Conservation (phyloP, 2,329 filamentous ascomycete genomes). For the Sporothrix pallida region DNA sequence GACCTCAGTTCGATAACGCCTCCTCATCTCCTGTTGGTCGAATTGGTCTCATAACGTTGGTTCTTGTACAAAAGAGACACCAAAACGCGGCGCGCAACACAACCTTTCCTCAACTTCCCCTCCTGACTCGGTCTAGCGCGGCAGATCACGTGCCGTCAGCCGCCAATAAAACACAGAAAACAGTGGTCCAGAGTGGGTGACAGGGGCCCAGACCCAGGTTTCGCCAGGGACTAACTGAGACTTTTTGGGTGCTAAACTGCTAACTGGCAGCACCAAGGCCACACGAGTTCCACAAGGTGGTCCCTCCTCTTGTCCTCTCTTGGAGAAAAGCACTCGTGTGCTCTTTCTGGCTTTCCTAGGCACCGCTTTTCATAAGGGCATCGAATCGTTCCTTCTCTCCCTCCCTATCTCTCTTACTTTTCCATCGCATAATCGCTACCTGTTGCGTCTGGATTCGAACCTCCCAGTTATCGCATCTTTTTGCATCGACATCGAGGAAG, state of each 20-base stretch:
- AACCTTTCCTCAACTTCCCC: neutral
- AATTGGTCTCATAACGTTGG: neutral
- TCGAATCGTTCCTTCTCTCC: slow-evolving; percentile 6
- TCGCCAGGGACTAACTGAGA: too few relatives aligned
- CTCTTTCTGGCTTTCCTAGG: slow-evolving; percentile 16
- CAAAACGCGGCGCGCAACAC: neutral
- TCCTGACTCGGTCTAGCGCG: slow-evolving; percentile 6
- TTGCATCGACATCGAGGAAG: neutral
- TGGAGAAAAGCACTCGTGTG: slow-evolving; percentile 29
- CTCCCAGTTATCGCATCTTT: neutral
- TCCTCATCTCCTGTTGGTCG: slow-evolving; percentile 21
- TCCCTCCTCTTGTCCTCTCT: slow-evolving; percentile 24
- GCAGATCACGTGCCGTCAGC: neutral
- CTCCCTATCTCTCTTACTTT: neutral
- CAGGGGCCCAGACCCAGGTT: slow-evolving; percentile 22
- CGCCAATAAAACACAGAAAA: neutral
- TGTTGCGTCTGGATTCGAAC: neutral
- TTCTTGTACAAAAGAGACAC: neutral
- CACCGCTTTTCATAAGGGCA: neutral
- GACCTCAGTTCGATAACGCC: slow-evolving; percentile 7
- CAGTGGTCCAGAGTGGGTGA: neutral
- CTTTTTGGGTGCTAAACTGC: too few relatives aligned
- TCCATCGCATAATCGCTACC: neutral
- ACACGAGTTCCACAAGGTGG: slow-evolving; percentile 24
- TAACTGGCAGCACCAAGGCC: slow-evolving; percentile 5